Conservation (phyloP, 179 eudicot species). For the Spergularia azorica region DNA sequence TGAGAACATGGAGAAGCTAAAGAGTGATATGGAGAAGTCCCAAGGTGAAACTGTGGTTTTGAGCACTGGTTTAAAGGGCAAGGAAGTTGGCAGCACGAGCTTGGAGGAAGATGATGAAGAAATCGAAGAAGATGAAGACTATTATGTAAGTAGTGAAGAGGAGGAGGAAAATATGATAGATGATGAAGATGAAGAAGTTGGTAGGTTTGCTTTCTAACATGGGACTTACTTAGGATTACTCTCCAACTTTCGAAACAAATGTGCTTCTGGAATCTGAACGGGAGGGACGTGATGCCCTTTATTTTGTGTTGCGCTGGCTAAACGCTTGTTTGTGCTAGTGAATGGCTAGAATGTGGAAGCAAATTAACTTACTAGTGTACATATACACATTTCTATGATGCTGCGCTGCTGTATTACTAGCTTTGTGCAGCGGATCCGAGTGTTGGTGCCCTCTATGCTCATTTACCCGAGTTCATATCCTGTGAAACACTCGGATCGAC, state of each 20-base stretch:
- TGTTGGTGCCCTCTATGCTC: no score
- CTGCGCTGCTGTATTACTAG: not conserved
- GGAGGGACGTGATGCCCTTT: not conserved
- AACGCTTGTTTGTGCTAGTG: constrained; percentile 3
- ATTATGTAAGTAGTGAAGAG: constrained; percentile 37
- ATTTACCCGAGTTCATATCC: no score
- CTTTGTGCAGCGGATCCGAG: not conserved
- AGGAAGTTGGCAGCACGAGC: constrained; percentile 28
- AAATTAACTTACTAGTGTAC: not conserved
- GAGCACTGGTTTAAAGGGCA: constrained; percentile 83
- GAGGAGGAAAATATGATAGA: constrained; percentile 54
- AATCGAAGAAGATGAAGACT: constrained; percentile 50
- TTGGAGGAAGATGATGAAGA: constrained; percentile 54
- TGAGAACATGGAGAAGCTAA: constrained; percentile 82
- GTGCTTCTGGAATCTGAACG: constrained; percentile 1
- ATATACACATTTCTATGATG: not conserved
- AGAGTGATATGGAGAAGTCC: constrained; percentile 81
- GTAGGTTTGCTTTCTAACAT: constrained; percentile 32
- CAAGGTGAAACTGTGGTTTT: constrained; percentile 70
- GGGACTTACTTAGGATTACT: constrained; percentile 12
- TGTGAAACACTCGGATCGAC: no score
- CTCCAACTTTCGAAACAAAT: not conserved
- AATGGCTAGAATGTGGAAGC: not conserved
- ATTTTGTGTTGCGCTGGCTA: not conserved
- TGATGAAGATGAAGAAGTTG: constrained; percentile 53